Conservation (phyloP, 1,139 yeast genomes). For the Hansenula anomala region DNA sequence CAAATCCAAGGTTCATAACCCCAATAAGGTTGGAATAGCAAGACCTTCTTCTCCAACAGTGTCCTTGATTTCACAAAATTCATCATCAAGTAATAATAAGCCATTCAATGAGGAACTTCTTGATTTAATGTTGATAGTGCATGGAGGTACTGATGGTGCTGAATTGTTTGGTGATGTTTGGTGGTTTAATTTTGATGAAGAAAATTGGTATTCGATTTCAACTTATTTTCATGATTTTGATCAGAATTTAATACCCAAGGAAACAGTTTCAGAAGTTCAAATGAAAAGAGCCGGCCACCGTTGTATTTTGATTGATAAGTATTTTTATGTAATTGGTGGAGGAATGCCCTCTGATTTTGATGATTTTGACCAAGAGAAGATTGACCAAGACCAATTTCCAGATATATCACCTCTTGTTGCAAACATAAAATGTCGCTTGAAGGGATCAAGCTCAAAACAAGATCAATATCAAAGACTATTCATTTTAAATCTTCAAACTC, state of each 20-base stretch:
- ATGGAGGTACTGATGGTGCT: constrained; percentile 41
- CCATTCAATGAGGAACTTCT: neutral
- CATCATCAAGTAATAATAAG: neutral
- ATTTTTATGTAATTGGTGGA: constrained; percentile 27
- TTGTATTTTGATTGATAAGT: constrained; percentile 16
- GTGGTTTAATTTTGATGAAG: constrained; percentile 39
- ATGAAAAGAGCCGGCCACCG: constrained; percentile 13
- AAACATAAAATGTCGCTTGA: no score
- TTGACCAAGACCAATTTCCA: neutral
- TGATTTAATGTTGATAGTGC: constrained; percentile 26
- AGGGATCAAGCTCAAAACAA: no score
- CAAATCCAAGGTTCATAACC: neutral
- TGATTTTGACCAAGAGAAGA: neutral
- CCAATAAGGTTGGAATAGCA: constrained; percentile 9
- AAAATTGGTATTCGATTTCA: constrained; percentile 31
- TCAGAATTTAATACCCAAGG: neutral
- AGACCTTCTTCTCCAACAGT: constrained; percentile 10
- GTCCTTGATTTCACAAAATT: neutral
- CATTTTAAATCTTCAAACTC: constrained; percentile 12
- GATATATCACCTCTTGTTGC: constrained; percentile 15
- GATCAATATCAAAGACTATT: constrained; percentile 7
- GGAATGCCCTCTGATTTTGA: constrained; percentile 8
- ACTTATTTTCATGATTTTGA: constrained; percentile 19
- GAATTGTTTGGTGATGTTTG: constrained; percentile 41
- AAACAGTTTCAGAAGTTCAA: constrained; percentile 6